phyloP scores from a whole-genome alignment of 495 filamentous ascomycete species.

The Mycothermus thermophilus region DNA sequence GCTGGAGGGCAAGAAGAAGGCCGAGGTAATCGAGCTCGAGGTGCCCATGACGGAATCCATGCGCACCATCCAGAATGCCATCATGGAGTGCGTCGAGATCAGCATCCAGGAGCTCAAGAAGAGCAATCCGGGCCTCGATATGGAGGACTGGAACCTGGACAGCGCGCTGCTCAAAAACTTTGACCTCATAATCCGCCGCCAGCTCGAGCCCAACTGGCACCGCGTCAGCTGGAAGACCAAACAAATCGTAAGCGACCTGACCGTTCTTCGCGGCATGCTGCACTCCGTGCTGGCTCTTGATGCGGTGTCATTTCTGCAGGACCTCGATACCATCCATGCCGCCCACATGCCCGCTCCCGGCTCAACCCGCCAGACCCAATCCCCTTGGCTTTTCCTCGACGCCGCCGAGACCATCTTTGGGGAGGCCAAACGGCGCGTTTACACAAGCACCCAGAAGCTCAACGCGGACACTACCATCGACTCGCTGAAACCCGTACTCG shows the following conservation, averaged over 20 bases:
- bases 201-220: conserved; percentile 95
- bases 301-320: conserved; percentile 80
- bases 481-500: conserved; percentile 72
- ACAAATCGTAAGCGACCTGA: conserved; percentile 83
- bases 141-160: conserved; percentile 96
- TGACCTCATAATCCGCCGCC: conserved; percentile 73
- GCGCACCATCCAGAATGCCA: conserved; percentile 82
- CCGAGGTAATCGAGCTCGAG: conserved; percentile 92
- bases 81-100: conserved; percentile 91
- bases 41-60: conserved; percentile 94
- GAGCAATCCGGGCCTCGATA: conserved; percentile 72
- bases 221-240: conserved; percentile 87
- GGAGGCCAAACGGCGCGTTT: conserved; percentile 81
- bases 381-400: conserved; percentile 93
- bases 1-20: conserved; percentile 80
- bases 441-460: conserved; percentile 37
- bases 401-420: conserved; percentile 90
- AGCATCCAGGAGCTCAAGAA: conserved; percentile 88
- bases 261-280: conserved; percentile 72
- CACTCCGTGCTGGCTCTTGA: conserved; percentile 78
- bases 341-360: conserved; percentile 81
- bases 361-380: conserved; percentile 73
- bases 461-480: conserved; percentile 36
- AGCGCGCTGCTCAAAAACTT: conserved; percentile 89
- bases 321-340: conserved; percentile 86